phyloP scores from a whole-genome alignment of 805 yeast genomes.

The Yarrowia sp. region DNA sequence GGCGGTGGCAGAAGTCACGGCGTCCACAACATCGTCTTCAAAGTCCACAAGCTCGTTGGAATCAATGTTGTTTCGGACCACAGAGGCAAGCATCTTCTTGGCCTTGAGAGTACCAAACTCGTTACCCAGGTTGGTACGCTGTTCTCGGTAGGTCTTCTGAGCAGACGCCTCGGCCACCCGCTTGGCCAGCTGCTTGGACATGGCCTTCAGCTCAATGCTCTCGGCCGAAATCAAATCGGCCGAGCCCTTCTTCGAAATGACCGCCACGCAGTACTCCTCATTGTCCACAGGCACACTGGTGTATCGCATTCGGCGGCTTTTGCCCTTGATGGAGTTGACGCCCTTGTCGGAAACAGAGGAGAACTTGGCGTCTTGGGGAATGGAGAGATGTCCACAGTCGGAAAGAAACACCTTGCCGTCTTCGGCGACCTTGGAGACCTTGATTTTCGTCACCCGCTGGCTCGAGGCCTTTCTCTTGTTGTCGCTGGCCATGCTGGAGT shows the following conservation, averaged over 20 bases:
- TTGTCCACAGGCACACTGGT: conserved; percentile 27
- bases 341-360: not conserved
- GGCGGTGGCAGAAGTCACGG: conserved; percentile 71
- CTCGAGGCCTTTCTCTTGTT: conserved; percentile 20
- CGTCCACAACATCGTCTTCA: conserved; percentile 82
- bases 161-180: not conserved
- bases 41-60: conserved; percentile 76
- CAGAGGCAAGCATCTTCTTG: conserved; percentile 82
- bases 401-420: conserved; percentile 28
- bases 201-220: conserved; percentile 36
- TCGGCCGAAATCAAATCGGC: conserved; percentile 32
- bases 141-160: conserved; percentile 46
- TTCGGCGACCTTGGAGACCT: conserved; percentile 24
- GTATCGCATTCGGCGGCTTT: conserved; percentile 35
- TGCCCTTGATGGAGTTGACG: conserved; percentile 24
- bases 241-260: conserved; percentile 15
- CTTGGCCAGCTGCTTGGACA: conserved; percentile 33
- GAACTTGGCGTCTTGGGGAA: conserved; percentile 30
- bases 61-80: conserved; percentile 85
- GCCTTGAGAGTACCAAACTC: conserved; percentile 98
- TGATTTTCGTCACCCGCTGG: conserved; percentile 21
- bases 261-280: conserved; percentile 35
- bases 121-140: conserved; percentile 88
- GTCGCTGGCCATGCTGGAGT: conserved; percentile 28
- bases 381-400: conserved; percentile 17